Evolutionary conservation across 305 asterid species (phyloP).

Genomic region (Coffea humblotiana): DNA sequence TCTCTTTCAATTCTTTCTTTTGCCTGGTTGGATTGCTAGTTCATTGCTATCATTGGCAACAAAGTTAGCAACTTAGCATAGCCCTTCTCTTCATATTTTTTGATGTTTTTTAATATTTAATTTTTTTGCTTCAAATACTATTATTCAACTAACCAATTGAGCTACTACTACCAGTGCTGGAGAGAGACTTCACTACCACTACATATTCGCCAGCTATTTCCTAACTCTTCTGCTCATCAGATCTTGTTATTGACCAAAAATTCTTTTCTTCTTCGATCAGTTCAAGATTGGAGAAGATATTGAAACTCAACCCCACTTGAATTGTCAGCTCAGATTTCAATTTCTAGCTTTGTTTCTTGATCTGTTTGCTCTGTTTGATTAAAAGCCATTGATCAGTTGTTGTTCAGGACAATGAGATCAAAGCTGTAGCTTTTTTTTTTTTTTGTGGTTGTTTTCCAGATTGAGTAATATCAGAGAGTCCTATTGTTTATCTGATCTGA

Average conservation of each 20-base stretch:
- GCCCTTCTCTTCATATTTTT: constrained; percentile 32
- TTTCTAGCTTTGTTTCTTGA: constrained; percentile 14
- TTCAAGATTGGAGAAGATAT: constrained; percentile 31
- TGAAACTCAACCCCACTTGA: constrained; percentile 29
- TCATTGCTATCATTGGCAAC: constrained; percentile 42
- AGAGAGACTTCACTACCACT: constrained; percentile 24
- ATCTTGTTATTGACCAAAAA: constrained; percentile 36
- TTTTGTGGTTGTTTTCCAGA: constrained; percentile 11
- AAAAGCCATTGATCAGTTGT: constrained; percentile 2
- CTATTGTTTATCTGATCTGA: constrained; percentile 20
- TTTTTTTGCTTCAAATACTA: constrained; percentile 36
- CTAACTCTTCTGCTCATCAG: constrained; percentile 26
- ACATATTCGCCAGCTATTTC: constrained; percentile 41
- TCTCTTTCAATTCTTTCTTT: constrained; percentile 5
- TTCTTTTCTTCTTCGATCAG: constrained; percentile 19
- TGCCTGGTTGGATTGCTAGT: constrained; percentile 21
- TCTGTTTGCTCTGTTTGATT: constrained; percentile 23
- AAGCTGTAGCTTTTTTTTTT: constrained; percentile 21
- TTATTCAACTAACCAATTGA: constrained; percentile 46
- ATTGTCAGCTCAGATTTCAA: constrained; percentile 16
- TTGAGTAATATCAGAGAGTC: background rate
- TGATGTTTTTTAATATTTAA: constrained; percentile 26
- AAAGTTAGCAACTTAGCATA: constrained; percentile 18
- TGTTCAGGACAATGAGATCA: constrained; percentile 16
- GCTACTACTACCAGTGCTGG: constrained; percentile 30